Conservation (phyloP, 306 rosid genomes). For the Pyrus communis region DNA sequence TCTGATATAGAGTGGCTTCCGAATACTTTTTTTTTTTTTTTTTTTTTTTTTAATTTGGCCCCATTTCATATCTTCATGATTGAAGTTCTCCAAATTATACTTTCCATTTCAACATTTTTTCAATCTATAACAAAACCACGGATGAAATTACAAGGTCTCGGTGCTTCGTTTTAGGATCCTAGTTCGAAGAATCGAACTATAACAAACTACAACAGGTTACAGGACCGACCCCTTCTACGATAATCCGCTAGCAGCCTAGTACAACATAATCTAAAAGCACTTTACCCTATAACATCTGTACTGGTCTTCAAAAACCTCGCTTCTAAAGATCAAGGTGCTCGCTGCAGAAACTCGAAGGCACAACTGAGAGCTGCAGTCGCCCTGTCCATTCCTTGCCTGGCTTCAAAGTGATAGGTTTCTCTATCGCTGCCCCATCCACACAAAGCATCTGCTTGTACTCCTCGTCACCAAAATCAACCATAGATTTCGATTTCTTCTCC, state of each 20-base stretch:
- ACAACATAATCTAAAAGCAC: neutral
- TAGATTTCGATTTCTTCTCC: constrained; percentile 82
- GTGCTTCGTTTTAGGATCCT: neutral
- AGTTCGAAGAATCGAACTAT: neutral
- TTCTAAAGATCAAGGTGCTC: constrained; percentile 51
- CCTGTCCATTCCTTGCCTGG: constrained; percentile 98
- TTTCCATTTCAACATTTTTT: neutral
- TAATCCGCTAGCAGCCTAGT: neutral
- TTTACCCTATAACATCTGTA: constrained; percentile 20
- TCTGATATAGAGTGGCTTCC: constrained; percentile 31
- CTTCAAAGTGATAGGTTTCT: constrained; percentile 70
- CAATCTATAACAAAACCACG: neutral
- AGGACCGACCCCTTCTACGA: neutral
- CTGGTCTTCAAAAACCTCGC: constrained; percentile 23
- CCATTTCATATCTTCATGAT: neutral
- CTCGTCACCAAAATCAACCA: constrained; percentile 80
- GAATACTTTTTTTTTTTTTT: too few relatives aligned
- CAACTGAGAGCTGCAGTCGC: constrained; percentile 64
- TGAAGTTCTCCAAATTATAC: neutral
- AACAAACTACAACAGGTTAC: neutral
- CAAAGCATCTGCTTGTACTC: constrained; percentile 94
- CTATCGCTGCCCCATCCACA: constrained; percentile 77
- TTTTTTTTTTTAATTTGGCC: too few relatives aligned
- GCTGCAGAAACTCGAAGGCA: constrained; percentile 80
- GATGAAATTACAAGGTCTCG: neutral